Evolutionary conservation across 83 land plant species (phyloP), one percentile per base, ranked within the genome.

Genomic region (Picea engelmannii): DNA sequence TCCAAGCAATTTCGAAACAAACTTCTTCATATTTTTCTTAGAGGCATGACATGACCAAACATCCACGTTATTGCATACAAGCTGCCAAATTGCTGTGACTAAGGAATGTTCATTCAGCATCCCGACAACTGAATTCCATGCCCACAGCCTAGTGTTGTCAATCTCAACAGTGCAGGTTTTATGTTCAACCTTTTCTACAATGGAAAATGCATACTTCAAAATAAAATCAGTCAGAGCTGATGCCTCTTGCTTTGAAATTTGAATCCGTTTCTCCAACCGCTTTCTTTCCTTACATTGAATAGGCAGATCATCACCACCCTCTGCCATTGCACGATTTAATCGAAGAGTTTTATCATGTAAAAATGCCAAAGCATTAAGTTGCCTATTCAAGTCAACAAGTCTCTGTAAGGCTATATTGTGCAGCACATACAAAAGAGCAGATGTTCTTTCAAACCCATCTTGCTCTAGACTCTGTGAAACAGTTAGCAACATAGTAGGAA

Each of bases 1-100:
- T 60, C 23, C 71, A 12, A 92, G 59, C 31, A 92, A 69, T 80
- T 79, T 21, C 42, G 87, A 82, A 12, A 92, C 84, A 67, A 92
- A 92, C 64, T 75, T 81, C 76, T 88, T 88, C 78, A 87, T 61
- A 62, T 76, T 74, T 79, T 79, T 86, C 35, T 83, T 83, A 63
- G 87, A 55, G 47, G 92, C 87, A 90, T 92, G 90, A 49, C 61
- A 20, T 64, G 85, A 84, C 92, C 94, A 92, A 81, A 90, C 62
- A 88, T 90, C 94, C 78, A 89, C 61, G 78, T 90, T 88, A 44
- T 88, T 83, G 85, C 92, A 88, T 71, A 90, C 78, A 70, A 88
- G 85, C 85, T 87, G 83, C 92, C 90, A 92, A 80, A 90, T 40
- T 73, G 86, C 85, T 66, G 62, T 70, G 4, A 88, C 83, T 31